Conservation (phyloP, 768 basidiomycete species). For the Exsudoporus frostii region DNA sequence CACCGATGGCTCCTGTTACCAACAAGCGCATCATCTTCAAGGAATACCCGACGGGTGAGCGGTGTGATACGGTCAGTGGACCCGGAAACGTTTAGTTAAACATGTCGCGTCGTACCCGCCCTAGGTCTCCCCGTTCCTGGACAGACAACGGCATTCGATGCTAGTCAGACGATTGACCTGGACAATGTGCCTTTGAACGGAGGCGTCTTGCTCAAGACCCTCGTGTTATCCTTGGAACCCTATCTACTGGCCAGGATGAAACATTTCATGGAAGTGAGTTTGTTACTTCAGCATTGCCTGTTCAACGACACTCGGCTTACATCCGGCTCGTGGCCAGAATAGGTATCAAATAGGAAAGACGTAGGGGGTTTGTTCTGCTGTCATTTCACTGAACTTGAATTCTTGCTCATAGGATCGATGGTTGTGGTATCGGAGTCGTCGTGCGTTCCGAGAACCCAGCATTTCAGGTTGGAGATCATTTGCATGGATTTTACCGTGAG, state of each 20-base stretch:
- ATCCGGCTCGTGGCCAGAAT: conserved; percentile 9
- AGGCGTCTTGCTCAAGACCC: conserved; percentile 48
- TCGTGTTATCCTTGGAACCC: conserved; percentile 47
- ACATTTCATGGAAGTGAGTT: conserved; percentile 31
- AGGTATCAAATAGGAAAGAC: not conserved
- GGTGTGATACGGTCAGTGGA: not conserved
- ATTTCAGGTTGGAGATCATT: conserved; percentile 13
- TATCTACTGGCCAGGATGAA: conserved; percentile 42
- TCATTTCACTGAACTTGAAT: not conserved
- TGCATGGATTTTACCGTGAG: conserved; percentile 26
- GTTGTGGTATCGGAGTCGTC: conserved; percentile 38
- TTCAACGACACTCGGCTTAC: not conserved
- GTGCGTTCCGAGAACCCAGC: conserved; percentile 14
- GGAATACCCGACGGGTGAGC: conserved; percentile 20
- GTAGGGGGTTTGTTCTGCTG: not conserved
- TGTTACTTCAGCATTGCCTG: conserved; percentile 24
- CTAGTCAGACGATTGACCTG: conserved; percentile 45
- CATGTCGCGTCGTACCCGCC: not conserved
- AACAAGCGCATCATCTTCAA: conserved; percentile 38
- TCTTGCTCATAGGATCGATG: conserved; percentile 8
- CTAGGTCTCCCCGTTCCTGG: conserved; percentile 28
- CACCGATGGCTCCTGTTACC: conserved; percentile 12
- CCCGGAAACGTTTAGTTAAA: not conserved
- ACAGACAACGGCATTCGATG: conserved; percentile 45
- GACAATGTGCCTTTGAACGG: conserved; percentile 44